These are phyloP conservation scores for Ustilago shanxiensis DNA, from an alignment of 1,284 basidiomycete species.

Conservation along the genomic window DNA sequence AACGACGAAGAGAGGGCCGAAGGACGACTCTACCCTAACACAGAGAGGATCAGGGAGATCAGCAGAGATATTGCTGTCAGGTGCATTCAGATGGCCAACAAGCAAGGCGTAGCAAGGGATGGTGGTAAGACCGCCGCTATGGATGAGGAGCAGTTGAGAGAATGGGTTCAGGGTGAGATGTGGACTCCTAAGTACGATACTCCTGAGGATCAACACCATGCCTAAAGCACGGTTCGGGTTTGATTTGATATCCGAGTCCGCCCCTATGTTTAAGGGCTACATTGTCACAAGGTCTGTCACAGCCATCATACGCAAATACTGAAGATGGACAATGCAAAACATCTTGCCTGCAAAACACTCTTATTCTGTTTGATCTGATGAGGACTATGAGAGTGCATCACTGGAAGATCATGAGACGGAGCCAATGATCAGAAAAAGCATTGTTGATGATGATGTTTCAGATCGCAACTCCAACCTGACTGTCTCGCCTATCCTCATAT, in stretches of 20 bases:
- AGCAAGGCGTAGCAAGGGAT: slow-evolving; percentile 61
- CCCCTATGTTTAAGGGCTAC: slow-evolving; percentile 1
- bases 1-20: slow-evolving; percentile 78
- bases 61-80: slow-evolving; percentile 60
- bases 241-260: slow-evolving; percentile 5
- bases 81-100: slow-evolving; percentile 65
- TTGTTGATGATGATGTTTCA: background rate
- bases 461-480: background rate
- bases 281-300: background rate
- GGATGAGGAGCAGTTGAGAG: slow-evolving; percentile 57
- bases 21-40: slow-evolving; percentile 63
- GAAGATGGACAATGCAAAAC: background rate
- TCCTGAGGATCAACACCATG: slow-evolving; percentile 9
- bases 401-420: background rate
- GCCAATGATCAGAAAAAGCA: background rate
- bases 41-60: slow-evolving; percentile 65
- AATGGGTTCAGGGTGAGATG: slow-evolving; percentile 66
- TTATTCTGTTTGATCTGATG: too few species aligned
- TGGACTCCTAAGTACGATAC: slow-evolving; percentile 62
- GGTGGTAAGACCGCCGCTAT: slow-evolving; percentile 62
- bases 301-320: too few species aligned
- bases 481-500: background rate
- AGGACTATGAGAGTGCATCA: background rate
- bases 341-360: too few species aligned
- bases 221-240: background rate